Base-by-base conservation (phyloP, 768 basidiomycete species). In the Phylloporus sp. region DNA sequence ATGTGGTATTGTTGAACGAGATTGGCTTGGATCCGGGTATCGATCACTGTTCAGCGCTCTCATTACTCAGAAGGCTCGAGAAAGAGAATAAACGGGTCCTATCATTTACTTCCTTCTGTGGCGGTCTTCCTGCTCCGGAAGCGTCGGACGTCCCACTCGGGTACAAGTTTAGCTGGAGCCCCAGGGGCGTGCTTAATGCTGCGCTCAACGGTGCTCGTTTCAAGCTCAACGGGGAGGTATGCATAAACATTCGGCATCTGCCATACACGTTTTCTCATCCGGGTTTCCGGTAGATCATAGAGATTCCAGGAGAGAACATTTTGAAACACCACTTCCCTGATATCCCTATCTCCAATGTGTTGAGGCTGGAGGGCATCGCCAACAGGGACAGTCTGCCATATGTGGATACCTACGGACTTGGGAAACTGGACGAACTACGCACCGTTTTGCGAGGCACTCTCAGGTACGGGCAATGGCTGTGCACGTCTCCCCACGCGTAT, bases 91-190 rank as follows among this genome's bases (percentile, higher is more conserved):
- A 82, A 65, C 66, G 72, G 13, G 75, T 92, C 10, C 62, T 77
- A 0, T 85, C 88, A 0, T 97, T 95, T 66, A 82, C 82, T 1
- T 93, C 91, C 1, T 95, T 95, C 76, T 97, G 95, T 50, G 95
- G 95, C 1, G 95, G 95, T 2, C 74, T 97, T 5, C 95, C 95
- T 0, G 85, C 86, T 1, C 90, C 90, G 0, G 87, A 65, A 20
- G 70, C 63, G 8, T 60, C 70, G 9, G 68, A 74, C 54, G 81
- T 86, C 15, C 91, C 92, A 2, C 71, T 95, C 10, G 78, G 85
- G n/a, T 94, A 95, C 63, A 95, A 94, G 64, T 93, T 93, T 64
- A 91, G 91, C 58, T 97, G 95, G 95, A 88, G 84, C 44, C 93
- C 95, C 0, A 76, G 84, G 51, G 94, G 91, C 6, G 93, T 95